These are phyloP conservation scores for Saprolegnia parasitica DNA, from an alignment of 352 stramenopile species.

Conservation along the genomic window DNA sequence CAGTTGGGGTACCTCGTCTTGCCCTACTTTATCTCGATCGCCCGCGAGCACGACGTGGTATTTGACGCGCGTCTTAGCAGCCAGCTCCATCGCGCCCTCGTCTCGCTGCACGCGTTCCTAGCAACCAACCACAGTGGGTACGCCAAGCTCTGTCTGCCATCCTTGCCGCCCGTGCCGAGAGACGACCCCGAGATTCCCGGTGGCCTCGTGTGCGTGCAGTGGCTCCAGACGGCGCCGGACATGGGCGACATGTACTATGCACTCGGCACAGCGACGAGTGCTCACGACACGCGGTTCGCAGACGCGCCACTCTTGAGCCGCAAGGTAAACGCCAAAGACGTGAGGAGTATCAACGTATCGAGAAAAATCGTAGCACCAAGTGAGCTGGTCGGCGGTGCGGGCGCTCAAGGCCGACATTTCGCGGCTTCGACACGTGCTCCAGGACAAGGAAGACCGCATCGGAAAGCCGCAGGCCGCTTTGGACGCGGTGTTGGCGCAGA, in stretches of 20 bases:
- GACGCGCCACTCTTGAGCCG: conserved; percentile 20
- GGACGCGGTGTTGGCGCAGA: not conserved
- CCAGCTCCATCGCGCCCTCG: not conserved
- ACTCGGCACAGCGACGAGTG: conserved; percentile 8
- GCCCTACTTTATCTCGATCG: conserved; percentile 14
- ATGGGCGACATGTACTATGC: conserved; percentile 16
- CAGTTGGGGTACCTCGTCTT: conserved; percentile 18
- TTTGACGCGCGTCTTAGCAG: conserved; percentile 4
- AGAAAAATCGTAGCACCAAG: not conserved
- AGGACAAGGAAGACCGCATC: conserved; percentile 22
- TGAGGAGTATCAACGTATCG: not conserved
- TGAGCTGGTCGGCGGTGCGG: not conserved
- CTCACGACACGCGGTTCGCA: not conserved
- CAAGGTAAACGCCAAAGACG: not conserved
- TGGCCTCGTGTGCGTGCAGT: conserved; percentile 27
- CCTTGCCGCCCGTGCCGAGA: conserved; percentile 8
- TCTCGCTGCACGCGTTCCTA: conserved; percentile 10
- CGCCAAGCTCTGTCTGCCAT: conserved; percentile 12
- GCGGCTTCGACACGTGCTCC: conserved; percentile 6
- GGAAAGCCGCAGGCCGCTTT: not conserved
- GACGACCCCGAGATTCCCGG: conserved; percentile 27
- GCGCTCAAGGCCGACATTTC: not conserved
- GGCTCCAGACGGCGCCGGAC: conserved; percentile 5
- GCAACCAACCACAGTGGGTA: conserved; percentile 8
- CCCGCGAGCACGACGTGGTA: conserved; percentile 16